phyloP scores from a whole-genome alignment of 257 asterid genomes.

The Gentiana dahurica region DNA sequence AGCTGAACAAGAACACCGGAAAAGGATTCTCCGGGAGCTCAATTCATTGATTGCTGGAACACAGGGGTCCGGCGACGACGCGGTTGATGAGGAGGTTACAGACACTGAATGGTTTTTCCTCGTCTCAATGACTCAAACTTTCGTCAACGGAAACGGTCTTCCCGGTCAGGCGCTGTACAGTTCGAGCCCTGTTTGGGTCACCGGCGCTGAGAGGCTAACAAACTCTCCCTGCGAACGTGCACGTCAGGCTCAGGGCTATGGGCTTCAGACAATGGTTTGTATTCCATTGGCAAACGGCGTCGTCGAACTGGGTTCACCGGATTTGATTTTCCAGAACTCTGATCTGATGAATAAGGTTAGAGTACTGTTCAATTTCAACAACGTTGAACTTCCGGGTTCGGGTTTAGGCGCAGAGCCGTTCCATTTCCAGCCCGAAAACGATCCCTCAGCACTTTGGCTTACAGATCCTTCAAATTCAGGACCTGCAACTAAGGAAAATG shows the following conservation, averaged over 20 bases:
- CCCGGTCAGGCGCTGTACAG: conserved; percentile 22
- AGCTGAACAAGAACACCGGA: conserved; percentile 24
- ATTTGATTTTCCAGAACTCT: conserved; percentile 14
- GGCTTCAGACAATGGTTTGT: conserved; percentile 22
- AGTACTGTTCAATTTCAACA: conserved; percentile 17
- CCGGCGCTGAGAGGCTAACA: conserved; percentile 14
- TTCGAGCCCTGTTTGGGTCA: conserved; percentile 21
- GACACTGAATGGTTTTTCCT: conserved; percentile 31
- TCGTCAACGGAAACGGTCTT: conserved; percentile 17
- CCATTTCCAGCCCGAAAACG: conserved; percentile 34
- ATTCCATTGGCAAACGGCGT: conserved; percentile 22
- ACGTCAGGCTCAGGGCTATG: conserved; percentile 12
- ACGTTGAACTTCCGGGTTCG: conserved; percentile 13
- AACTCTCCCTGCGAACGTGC: conserved; percentile 18
- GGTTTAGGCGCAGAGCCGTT: conserved; percentile 41
- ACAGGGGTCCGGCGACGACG: conserved; percentile 16
- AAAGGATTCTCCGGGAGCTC: conserved; percentile 23
- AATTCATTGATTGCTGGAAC: conserved; percentile 23
- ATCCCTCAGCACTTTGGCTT: conserved; percentile 59
- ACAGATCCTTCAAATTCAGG: conserved; percentile 41
- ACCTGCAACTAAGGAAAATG: conserved; percentile 28
- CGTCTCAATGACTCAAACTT: conserved; percentile 18
- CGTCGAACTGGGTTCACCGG: conserved; percentile 26
- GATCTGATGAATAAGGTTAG: conserved; percentile 25
- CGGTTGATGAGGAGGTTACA: conserved; percentile 23